Conservation (phyloP, 108 stramenopile species). For the Schizochytrium sp. region DNA sequence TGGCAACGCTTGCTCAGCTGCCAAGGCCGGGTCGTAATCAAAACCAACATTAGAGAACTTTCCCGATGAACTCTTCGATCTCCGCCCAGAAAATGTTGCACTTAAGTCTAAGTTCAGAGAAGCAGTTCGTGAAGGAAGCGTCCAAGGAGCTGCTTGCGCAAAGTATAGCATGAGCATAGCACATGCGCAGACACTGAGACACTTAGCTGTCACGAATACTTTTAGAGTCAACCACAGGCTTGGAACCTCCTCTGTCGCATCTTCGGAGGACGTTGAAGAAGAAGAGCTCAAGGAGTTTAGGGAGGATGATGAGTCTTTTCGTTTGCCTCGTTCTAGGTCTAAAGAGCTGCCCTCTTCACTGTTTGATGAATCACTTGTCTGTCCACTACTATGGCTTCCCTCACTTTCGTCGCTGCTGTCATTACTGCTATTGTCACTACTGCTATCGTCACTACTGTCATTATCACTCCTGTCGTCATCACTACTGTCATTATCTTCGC, state of each 20-base stretch:
- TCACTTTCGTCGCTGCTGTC: no score
- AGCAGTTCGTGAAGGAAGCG: background rate
- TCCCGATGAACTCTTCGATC: background rate
- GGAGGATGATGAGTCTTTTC: background rate
- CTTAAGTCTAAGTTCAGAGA: background rate
- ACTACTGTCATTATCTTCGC: no score
- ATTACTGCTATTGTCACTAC: no score
- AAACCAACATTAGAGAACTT: slow-evolving; percentile 38
- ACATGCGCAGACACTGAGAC: background rate
- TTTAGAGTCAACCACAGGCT: background rate
- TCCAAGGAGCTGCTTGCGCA: background rate
- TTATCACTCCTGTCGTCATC: no score
- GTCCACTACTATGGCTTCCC: no score
- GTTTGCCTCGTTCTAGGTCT: no score
- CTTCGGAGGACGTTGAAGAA: background rate
- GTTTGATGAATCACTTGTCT: no score
- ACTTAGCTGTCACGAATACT: background rate
- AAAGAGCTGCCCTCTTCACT: no score
- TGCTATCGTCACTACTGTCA: no score
- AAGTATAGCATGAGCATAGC: background rate
- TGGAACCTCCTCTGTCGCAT: background rate
- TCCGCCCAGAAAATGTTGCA: background rate
- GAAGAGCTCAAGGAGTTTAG: background rate
- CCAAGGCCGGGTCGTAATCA: slow-evolving; percentile 38
- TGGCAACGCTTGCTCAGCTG: background rate